Evolutionary conservation across 139 green algal genomes (phyloP).

Genomic region (Eudorina sp.): DNA sequence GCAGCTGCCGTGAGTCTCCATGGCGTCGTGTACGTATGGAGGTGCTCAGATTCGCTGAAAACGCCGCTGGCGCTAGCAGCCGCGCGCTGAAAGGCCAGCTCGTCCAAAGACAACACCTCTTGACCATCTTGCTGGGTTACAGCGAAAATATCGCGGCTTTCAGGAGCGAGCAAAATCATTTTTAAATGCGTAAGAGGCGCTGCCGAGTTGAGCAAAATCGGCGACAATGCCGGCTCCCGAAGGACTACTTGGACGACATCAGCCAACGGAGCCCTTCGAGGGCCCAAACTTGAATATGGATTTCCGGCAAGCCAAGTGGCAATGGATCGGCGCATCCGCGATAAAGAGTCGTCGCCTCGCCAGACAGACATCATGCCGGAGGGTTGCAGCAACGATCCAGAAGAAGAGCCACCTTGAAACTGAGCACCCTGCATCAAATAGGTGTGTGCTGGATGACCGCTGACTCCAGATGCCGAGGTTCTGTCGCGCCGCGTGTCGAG

Average conservation of each 20-base stretch:
- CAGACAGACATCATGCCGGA: not conserved
- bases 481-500: too few species aligned
- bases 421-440: too few species aligned
- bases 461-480: too few species aligned
- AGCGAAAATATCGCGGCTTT: not conserved
- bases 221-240: not conserved
- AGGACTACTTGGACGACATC: not conserved
- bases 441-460: too few species aligned
- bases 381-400: constrained; percentile 15
- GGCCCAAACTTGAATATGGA: not conserved
- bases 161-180: not conserved
- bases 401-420: too few species aligned
- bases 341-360: not conserved
- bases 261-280: not conserved
- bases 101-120: constrained; percentile 23
- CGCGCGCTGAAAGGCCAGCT: not conserved
- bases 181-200: not conserved
- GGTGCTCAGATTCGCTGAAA: not conserved
- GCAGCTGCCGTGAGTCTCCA: not conserved
- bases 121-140: not conserved
- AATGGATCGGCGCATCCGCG: not conserved
- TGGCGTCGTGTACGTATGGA: not conserved
- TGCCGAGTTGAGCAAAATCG: not conserved
- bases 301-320: not conserved
- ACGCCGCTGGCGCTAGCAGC: not conserved